Percentiles rank a stretch among this genome's conserved stretches.
phyloP scores from a whole-genome alignment of 805 yeast genomes.

The Cyberlindnera veronae region DNA sequence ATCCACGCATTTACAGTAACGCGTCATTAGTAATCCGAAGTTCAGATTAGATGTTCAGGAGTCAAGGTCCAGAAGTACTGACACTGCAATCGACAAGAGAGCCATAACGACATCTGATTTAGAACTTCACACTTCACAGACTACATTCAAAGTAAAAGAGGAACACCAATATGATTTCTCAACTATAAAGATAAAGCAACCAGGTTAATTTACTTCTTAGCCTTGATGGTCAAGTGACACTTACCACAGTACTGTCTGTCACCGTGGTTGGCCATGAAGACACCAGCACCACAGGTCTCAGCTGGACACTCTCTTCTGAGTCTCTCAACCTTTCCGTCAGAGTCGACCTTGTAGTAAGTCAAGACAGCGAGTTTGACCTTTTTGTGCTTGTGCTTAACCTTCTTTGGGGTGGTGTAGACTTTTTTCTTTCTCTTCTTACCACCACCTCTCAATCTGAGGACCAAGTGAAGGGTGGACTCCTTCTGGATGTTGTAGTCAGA shows the following conservation, averaged over 20 bases:
- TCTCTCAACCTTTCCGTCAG: constrained; percentile 97
- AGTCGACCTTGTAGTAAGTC: constrained; percentile 98
- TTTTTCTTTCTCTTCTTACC: constrained; percentile 99
- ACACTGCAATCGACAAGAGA: no score
- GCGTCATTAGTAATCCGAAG: no score
- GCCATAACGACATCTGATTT: no score
- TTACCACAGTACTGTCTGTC: constrained; percentile 99
- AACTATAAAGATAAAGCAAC: neutral
- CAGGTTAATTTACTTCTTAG: constrained; percentile 28
- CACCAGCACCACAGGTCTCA: constrained; percentile 96
- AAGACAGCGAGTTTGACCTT: constrained; percentile 98
- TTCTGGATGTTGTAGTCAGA: constrained; percentile 98
- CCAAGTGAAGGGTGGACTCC: constrained; percentile 95
- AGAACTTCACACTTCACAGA: no score
- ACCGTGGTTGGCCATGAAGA: constrained; percentile 98
- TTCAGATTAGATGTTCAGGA: no score
- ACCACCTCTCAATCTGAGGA: constrained; percentile 98
- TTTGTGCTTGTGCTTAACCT: constrained; percentile 99
- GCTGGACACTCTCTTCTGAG: constrained; percentile 97
- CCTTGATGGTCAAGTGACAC: constrained; percentile 92
- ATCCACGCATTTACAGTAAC: neutral
- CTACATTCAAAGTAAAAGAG: neutral
- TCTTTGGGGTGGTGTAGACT: constrained; percentile 99
- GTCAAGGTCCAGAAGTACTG: no score
- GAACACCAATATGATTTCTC: neutral